These are phyloP conservation scores for Cyclotella atomus DNA, from an alignment of 108 stramenopile genomes.

Conservation along the genomic window DNA sequence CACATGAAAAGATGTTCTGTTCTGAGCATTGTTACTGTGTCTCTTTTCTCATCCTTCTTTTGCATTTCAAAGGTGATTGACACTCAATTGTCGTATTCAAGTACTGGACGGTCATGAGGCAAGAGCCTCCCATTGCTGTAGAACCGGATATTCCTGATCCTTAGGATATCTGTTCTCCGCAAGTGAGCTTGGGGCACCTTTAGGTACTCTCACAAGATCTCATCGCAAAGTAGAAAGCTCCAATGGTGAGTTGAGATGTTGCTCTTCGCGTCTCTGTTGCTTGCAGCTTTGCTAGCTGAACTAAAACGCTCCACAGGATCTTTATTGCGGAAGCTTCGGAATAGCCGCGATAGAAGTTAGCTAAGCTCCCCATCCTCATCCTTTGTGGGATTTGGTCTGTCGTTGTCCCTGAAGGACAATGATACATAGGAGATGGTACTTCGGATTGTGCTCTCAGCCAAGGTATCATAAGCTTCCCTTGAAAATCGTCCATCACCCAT, in stretches of 20 bases:
- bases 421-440: not conserved
- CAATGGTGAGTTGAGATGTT: not conserved
- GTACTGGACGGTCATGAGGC: not conserved
- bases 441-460: not conserved
- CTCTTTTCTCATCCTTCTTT: conserved; percentile 2
- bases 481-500: not conserved
- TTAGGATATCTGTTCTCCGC: not conserved
- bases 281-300: not conserved
- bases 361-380: conserved; percentile 17
- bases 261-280: not conserved
- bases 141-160: not conserved
- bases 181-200: not conserved
- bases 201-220: conserved; percentile 12
- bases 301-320: not conserved
- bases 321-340: not conserved
- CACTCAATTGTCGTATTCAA: not conserved
- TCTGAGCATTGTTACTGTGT: not conserved
- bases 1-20: not conserved
- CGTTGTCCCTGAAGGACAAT: conserved; percentile 6
- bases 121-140: not conserved
- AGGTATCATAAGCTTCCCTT: not conserved
- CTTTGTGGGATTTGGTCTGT: conserved; percentile 1
- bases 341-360: not conserved
- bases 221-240: not conserved
- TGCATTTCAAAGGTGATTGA: conserved; percentile 12